These are phyloP conservation scores for Phytophthora europaea DNA, from an alignment of 352 stramenopile genomes.

Conservation along the genomic window DNA sequence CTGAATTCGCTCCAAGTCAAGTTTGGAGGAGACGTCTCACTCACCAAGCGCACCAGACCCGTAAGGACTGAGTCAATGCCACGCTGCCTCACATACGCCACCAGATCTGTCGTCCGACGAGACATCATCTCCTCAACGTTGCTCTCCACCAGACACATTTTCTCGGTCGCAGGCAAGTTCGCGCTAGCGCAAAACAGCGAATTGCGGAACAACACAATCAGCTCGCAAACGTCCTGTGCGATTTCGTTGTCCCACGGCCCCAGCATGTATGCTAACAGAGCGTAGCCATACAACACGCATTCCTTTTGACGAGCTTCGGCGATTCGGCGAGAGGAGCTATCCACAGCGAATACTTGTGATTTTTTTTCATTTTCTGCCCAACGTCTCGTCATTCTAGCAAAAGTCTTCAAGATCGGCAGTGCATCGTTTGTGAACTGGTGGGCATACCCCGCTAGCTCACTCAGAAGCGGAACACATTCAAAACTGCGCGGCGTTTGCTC, in stretches of 20 bases:
- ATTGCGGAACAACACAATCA: conserved; percentile 59
- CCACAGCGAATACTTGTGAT: neutral
- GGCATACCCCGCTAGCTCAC: conserved; percentile 40
- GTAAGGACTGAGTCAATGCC: conserved; percentile 13
- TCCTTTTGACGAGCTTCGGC: conserved; percentile 45
- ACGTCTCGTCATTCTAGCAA: conserved; percentile 34
- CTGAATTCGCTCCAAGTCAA: conserved; percentile 37
- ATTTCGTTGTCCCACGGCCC: conserved; percentile 20
- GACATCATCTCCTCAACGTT: conserved; percentile 52
- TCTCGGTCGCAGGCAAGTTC: conserved; percentile 25
- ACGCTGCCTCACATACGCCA: conserved; percentile 17
- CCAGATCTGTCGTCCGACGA: conserved; percentile 24
- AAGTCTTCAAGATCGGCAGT: conserved; percentile 19
- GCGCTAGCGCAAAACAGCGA: conserved; percentile 34
- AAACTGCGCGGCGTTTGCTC: conserved; percentile 41
- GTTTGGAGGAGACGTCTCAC: conserved; percentile 25
- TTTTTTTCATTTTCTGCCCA: conserved; percentile 35
- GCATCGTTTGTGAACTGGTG: conserved; percentile 36
- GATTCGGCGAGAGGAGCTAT: neutral
- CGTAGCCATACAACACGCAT: conserved; percentile 59
- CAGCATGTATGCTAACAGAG: conserved; percentile 42
- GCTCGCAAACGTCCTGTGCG: conserved; percentile 45
- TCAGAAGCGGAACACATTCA: conserved; percentile 44
- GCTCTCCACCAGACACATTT: conserved; percentile 27
- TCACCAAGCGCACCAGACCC: conserved; percentile 40